Percentiles rank a stretch among this genome's conserved stretches.
Evolutionary conservation across 352 stramenopile species (phyloP).

Genomic region (Lagenidium giganteum): DNA sequence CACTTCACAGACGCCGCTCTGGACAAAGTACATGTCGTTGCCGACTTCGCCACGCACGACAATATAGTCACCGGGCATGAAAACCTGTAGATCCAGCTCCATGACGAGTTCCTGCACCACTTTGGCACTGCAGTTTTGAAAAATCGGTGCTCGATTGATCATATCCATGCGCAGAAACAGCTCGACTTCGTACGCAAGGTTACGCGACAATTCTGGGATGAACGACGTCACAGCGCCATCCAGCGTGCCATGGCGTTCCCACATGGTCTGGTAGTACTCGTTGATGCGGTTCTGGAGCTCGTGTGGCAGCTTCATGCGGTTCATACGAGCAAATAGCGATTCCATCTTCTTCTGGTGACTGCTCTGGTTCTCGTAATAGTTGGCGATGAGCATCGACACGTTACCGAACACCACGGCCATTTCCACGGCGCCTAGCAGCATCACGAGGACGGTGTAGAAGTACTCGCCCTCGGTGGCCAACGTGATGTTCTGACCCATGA

Average conservation of each 20-base stretch:
- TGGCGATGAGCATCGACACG: conserved; percentile 79
- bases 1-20: conserved; percentile 72
- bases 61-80: conserved; percentile 83
- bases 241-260: conserved; percentile 75
- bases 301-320: conserved; percentile 66
- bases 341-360: conserved; percentile 86
- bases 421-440: conserved; percentile 68
- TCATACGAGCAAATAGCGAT: conserved; percentile 82
- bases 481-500: conserved; percentile 76
- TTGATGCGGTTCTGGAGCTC: conserved; percentile 82
- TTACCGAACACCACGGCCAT: conserved; percentile 88
- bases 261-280: conserved; percentile 85
- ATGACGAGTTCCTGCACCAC: conserved; percentile 82
- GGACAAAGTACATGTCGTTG: conserved; percentile 88
- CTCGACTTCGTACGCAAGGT: conserved; percentile 80
- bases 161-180: conserved; percentile 83
- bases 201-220: conserved; percentile 74
- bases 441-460: conserved; percentile 59
- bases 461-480: conserved; percentile 69
- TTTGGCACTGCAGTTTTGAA: conserved; percentile 76
- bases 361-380: conserved; percentile 83
- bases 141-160: conserved; percentile 83
- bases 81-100: conserved; percentile 77
- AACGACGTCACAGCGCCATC: conserved; percentile 72
- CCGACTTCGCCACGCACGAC: conserved; percentile 77